Evolutionary conservation across 2,329 filamentous ascomycete genomes (phyloP).

Genomic region (Pseudogymnoascus sp.): DNA sequence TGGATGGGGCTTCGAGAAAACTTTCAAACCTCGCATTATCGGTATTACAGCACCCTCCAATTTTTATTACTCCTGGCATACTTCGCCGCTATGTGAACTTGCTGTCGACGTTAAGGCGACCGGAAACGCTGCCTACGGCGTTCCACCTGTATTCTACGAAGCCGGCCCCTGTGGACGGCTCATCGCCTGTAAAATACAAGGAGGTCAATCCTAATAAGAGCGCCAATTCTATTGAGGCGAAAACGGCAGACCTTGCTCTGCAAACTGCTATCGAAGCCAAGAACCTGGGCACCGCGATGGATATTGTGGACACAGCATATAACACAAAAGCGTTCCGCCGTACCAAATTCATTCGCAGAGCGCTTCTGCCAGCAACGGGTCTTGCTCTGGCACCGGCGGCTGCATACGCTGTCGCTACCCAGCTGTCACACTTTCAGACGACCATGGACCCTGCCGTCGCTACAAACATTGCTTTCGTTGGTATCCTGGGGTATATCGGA

Average conservation of each 20-base stretch:
- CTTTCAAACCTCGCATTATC: conserved; percentile 57
- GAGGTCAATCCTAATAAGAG: conserved; percentile 60
- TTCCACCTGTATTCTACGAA: conserved; percentile 81
- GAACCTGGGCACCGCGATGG: conserved; percentile 69
- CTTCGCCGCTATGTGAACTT: conserved; percentile 69
- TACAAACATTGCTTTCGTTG: conserved; percentile 70
- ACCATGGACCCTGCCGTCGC: conserved; percentile 71
- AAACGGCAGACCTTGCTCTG: conserved; percentile 65
- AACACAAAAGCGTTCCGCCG: conserved; percentile 57
- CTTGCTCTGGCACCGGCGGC: conserved; percentile 54
- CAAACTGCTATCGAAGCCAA: conserved; percentile 71
- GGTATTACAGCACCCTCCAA: conserved; percentile 64
- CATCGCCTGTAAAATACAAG: conserved; percentile 51
- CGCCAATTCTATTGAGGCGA: conserved; percentile 63
- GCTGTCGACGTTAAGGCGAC: conserved; percentile 64
- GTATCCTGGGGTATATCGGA: conserved; percentile 73
- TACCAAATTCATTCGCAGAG: conserved; percentile 58
- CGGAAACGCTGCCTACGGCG: conserved; percentile 69
- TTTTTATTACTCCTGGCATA: conserved; percentile 70
- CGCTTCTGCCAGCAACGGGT: conserved; percentile 50
- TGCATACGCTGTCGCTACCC: conserved; percentile 62
- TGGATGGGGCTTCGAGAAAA: conserved; percentile 33
- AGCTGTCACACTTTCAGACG: conserved; percentile 57
- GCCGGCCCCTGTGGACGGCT: conserved; percentile 56
- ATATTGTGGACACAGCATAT: conserved; percentile 64